These are phyloP conservation scores for Aspergillus ostianus DNA, from an alignment of 495 filamentous ascomycete genomes.

Conservation along the genomic window DNA sequence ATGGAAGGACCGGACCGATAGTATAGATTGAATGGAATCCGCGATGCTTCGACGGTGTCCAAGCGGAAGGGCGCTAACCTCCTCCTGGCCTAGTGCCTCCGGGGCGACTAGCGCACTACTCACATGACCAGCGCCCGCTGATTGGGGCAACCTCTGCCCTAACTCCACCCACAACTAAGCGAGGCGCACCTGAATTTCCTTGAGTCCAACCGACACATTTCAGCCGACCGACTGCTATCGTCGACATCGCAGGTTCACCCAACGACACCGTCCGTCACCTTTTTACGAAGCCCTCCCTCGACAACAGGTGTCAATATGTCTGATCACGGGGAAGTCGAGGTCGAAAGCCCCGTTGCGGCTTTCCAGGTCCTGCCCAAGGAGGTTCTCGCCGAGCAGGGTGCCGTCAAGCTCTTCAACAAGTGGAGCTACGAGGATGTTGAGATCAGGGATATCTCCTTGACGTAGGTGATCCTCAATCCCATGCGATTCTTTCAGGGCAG, in stretches of 20 bases:
- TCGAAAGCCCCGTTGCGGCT: slow-evolving; percentile 64
- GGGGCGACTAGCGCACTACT: not conserved
- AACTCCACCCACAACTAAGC: slow-evolving; percentile 47
- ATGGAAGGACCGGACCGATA: too few species aligned
- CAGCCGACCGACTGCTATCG: slow-evolving; percentile 32
- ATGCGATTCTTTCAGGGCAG: slow-evolving; percentile 20
- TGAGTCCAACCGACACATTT: slow-evolving; percentile 29
- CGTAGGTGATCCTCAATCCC: slow-evolving; percentile 64
- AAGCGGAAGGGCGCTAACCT: not conserved
- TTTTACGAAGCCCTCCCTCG: slow-evolving; percentile 43
- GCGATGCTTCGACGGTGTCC: not conserved
- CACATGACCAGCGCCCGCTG: slow-evolving; percentile 22
- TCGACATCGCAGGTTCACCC: slow-evolving; percentile 34
- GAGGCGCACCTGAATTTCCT: slow-evolving; percentile 44
- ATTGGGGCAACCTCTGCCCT: slow-evolving; percentile 37
- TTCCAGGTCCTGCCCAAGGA: slow-evolving; percentile 93
- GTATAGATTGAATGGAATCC: not conserved
- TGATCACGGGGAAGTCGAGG: slow-evolving; percentile 93
- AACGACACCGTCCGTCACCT: slow-evolving; percentile 45
- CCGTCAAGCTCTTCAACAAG: slow-evolving; percentile 96
- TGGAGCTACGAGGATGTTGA: slow-evolving; percentile 99
- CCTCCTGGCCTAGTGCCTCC: not conserved
- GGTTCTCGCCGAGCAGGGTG: slow-evolving; percentile 82
- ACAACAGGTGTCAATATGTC: slow-evolving; percentile 71
- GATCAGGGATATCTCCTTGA: slow-evolving; percentile 98